Evolutionary conservation across 225 moss, liverwort and hornwort genomes (phyloP), one percentile per base, ranked within the genome.

Genomic region (Lunularia cruciata): DNA sequence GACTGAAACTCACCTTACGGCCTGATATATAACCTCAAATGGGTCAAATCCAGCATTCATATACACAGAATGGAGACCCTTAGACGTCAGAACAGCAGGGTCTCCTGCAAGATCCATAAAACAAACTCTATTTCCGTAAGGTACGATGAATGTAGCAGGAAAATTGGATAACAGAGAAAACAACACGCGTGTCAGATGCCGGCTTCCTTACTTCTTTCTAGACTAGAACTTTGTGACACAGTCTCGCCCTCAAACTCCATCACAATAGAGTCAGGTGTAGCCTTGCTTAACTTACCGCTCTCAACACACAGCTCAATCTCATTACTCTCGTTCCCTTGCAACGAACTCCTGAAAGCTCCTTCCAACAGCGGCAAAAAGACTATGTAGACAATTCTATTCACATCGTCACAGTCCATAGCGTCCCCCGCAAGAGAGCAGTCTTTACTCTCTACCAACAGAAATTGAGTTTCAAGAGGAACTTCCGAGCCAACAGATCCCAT

Each of bases 271-370:
- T n/a, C n/a, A n/a, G n/a, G n/a, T n/a, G n/a, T n/a, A n/a, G 22
- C 54, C 22, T 23, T 2, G 0, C 3, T 54, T 40, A 54, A 79
- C 86, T 69, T 63, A 96, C 98, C 98, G 69, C 98, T 98, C 78
- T 93, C 98, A 57, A 91, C 80, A 53, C 91, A 98, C n/a, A 98
- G 49, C 65, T 91, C 83, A 19, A 98, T 80, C 69, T 91, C 84
- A 69, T 93, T 81, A 3, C 55, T 72, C 5, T 60, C 56, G 67
- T 79, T 89, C 26, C 98, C 98, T 78, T 93, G 98, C 40, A 98
- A 71, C 56, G 86, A 91, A 60, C 91, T 87, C 49, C 98, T 79
- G 70, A 98, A 98, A 23, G 91, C 75, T 35, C 93, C 89, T 31
- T 98, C 93, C 5, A 91, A 62, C 1, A 91, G 79, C 0, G 98